Base-by-base conservation (phyloP, 495 filamentous ascomycete genomes). In the Podospora australis region DNA sequence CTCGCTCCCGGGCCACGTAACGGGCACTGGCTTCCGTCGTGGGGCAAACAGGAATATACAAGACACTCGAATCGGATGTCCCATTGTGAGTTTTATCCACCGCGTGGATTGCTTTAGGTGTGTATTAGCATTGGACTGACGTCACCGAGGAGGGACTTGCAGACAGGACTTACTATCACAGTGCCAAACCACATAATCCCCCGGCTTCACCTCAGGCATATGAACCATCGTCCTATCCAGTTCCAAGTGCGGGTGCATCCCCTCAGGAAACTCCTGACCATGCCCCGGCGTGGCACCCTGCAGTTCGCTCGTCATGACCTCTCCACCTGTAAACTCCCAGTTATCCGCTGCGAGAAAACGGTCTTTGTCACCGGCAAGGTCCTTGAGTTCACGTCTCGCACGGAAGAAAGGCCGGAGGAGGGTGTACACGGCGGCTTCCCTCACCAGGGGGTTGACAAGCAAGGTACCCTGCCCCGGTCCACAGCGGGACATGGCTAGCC, bases 171-270 rank as follows among this genome's bases (percentile, higher is more conserved):
- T 55, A 78, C 74, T 81, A 50, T 95, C 90, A 56, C 89, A 95
- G 64, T 96, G 90, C 90, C 90, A 96, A 2, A 82, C 81, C 1
- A 96, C 89, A 60, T 84, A 94, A 60, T 95, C 90, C 2, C 90
- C 90, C 1, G 90, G 90, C 28, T 70, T 71, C 11, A 95, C 86
- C 16, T 71, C 65, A 1, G 90, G 90, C 1, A 92, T 70, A 49
- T 88, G 81, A 3, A 90, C 78, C 89, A 96, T 95, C 1, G 83
- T 83, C 17, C 68, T 68, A 4, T 77, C 68, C 3, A 95, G 75
- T 24, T 84, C 72, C 19, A 95, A 72, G 54, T 95, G 86, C 1
- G 90, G 89, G 58, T 95, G 89, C 29, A 85, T 70, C 2, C 70
- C 67, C 1, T 76, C 69, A 30, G 77, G 83, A 14, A 91, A 76